These are phyloP conservation scores for Albifimbria verrucaria DNA, from an alignment of 2,329 filamentous ascomycete species.

Conservation along the genomic window DNA sequence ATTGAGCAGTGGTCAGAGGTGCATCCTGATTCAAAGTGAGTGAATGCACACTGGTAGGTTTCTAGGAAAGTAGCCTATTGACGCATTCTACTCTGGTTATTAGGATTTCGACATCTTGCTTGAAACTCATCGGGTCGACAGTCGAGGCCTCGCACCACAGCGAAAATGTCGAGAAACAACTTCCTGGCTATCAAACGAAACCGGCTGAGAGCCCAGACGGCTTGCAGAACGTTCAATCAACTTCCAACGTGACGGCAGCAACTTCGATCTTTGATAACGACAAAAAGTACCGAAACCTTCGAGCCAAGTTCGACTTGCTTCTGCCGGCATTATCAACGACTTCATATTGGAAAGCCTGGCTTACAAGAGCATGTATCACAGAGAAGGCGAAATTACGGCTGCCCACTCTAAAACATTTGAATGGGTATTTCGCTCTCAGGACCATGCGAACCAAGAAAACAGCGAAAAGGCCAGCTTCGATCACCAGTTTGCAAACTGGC, in stretches of 20 bases:
- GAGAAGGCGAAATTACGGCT: constrained; percentile 25
- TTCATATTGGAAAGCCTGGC: constrained; percentile 27
- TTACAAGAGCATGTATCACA: constrained; percentile 28
- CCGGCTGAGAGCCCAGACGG: too few relatives aligned
- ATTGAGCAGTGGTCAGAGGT: constrained; percentile 10
- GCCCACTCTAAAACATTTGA: constrained; percentile 30
- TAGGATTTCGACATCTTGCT: too few relatives aligned
- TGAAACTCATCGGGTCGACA: too few relatives aligned
- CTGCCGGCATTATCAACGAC: constrained; percentile 21
- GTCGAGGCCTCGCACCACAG: too few relatives aligned
- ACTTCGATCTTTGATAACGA: too few relatives aligned
- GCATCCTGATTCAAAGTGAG: constrained; percentile 3
- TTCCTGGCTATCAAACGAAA: too few relatives aligned
- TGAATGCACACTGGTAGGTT: background rate
- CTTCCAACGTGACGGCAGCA: too few relatives aligned
- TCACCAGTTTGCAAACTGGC: constrained; percentile 22
- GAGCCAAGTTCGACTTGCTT: constrained; percentile 6
- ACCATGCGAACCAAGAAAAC: background rate
- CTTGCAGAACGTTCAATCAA: too few relatives aligned
- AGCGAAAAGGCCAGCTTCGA: constrained; percentile 5
- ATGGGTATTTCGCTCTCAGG: constrained; percentile 28
- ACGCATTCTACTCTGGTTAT: too few relatives aligned
- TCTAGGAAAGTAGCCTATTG: background rate
- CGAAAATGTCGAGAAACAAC: too few relatives aligned
- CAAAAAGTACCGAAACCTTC: background rate